Conservation (phyloP, 2,329 filamentous ascomycete genomes). For the Calonectria naviculata region DNA sequence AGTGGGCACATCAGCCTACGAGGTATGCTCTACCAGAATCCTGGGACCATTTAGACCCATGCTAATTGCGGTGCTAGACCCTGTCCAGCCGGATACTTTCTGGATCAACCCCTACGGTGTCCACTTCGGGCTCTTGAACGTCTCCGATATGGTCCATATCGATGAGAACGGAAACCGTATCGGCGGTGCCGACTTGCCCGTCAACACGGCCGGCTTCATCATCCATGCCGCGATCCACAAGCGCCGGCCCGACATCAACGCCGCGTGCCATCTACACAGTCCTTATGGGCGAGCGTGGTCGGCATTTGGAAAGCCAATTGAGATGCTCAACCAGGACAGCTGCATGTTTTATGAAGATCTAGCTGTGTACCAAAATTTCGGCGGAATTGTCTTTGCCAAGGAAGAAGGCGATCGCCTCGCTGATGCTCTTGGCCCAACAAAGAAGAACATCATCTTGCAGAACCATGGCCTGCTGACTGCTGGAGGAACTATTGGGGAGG, state of each 20-base stretch:
- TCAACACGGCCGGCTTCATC: constrained; percentile 75
- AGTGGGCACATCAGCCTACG: constrained; percentile 58
- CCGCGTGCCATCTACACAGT: constrained; percentile 75
- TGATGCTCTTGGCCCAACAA: constrained; percentile 64
- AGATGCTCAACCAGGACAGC: constrained; percentile 76
- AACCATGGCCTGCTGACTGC: constrained; percentile 79
- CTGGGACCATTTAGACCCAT: neutral
- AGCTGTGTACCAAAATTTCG: constrained; percentile 68
- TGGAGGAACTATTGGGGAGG: constrained; percentile 76
- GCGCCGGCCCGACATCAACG: constrained; percentile 70
- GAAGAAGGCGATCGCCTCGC: constrained; percentile 73
- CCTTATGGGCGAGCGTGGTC: constrained; percentile 74
- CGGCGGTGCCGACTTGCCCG: constrained; percentile 68
- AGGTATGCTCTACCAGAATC: constrained; percentile 11
- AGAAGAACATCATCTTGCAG: constrained; percentile 71
- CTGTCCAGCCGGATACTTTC: constrained; percentile 47
- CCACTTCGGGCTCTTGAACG: constrained; percentile 74
- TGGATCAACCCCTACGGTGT: constrained; percentile 69
- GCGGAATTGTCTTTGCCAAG: constrained; percentile 63
- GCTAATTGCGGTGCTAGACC: constrained; percentile 38
- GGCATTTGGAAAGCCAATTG: constrained; percentile 68
- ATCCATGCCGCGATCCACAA: constrained; percentile 76
- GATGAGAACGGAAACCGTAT: constrained; percentile 68
- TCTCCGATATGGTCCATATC: constrained; percentile 75
- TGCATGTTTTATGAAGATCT: constrained; percentile 72